phyloP scores from a whole-genome alignment of 352 stramenopile species.

The Phytopythium chamaehyphon region DNA sequence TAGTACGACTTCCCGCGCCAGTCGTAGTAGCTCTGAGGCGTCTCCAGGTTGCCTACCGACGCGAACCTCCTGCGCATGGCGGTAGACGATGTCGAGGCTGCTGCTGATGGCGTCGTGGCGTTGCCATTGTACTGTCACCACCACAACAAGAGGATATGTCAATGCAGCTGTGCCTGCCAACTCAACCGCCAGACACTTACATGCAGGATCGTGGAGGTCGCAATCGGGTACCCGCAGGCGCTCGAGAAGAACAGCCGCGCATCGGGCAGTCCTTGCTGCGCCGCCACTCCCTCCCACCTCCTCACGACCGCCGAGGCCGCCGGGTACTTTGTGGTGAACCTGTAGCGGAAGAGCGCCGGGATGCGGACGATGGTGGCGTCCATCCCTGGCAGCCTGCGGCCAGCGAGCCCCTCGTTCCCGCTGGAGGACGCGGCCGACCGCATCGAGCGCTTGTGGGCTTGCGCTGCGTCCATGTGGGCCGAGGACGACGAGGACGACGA shows the following conservation, averaged over 20 bases:
- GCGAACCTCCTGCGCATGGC: conserved; percentile 34
- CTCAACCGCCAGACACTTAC: conserved; percentile 23
- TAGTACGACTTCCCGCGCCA: conserved; percentile 88
- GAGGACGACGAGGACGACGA: conserved; percentile 4
- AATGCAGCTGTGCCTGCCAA: too few species aligned
- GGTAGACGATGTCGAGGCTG: not conserved
- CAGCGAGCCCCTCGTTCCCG: conserved; percentile 42
- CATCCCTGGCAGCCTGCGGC: conserved; percentile 62
- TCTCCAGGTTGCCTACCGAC: conserved; percentile 51
- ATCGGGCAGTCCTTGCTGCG: conserved; percentile 64
- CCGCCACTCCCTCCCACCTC: conserved; percentile 64
- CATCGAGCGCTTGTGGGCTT: not conserved
- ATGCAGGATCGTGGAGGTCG: conserved; percentile 77
- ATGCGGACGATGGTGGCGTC: conserved; percentile 63
- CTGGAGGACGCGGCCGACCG: not conserved
- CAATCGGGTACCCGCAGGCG: conserved; percentile 80
- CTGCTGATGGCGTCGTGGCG: conserved; percentile 30
- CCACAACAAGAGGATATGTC: not conserved
- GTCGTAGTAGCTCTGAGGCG: conserved; percentile 54
- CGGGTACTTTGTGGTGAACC: conserved; percentile 75
- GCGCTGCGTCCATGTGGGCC: conserved; percentile 3
- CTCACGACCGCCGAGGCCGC: conserved; percentile 71
- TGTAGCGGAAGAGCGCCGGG: conserved; percentile 65
- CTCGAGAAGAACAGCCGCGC: conserved; percentile 79
- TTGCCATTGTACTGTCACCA: conserved; percentile 76